Evolutionary conservation across 2,329 filamentous ascomycete genomes (phyloP), one percentile per base, ranked within the genome.

Genomic region (Stagonosporopsis vannaccii): DNA sequence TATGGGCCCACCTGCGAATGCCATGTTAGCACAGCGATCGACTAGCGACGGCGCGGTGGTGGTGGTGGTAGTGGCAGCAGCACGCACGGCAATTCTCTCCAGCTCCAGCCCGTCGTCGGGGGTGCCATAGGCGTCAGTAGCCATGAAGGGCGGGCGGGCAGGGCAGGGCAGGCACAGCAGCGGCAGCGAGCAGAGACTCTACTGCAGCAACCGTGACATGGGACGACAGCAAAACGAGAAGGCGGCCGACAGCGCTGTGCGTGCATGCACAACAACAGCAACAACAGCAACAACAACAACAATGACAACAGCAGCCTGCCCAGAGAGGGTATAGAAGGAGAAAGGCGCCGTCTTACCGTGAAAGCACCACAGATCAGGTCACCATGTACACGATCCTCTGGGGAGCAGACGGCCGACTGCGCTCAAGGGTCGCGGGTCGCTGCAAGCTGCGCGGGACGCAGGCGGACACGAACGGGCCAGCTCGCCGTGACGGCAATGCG

Each of bases 51-150:
- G 49, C 54, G 49, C 43, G 22, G 12, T 11, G 2, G 4, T 11
- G 3, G 12, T 28, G 28, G 28, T 12, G 23, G 37, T 25, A 13
- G 47, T 15, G 20, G 36, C 43, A 47, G 56, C 61, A 52, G 57
- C 60, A 76, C 74, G 63, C 73, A 77, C 74, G 66, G 74, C 74
- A 57, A 76, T 69, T 60, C 66, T 64, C 61, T 77, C 74, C 48
- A 77, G 65, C 59, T 73, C 72, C 37, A 76, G 68, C 57, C 59
- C 68, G 60, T 75, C 71, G 60, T 75, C 74, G 61, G 62, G 65
- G 62, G 57, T 64, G 59, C 46, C 54, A 66, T 70, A 58, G 51
- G 66, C 60, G 49, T 67, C 63, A 48, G 61, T 58, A 51, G 69
- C 67, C 71, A 67, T 68, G 47, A n/a, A 43, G 51, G 47, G 32